Evolutionary conservation across 2,329 filamentous ascomycete genomes (phyloP).

Genomic region (Rhexocercosporidium sp.): DNA sequence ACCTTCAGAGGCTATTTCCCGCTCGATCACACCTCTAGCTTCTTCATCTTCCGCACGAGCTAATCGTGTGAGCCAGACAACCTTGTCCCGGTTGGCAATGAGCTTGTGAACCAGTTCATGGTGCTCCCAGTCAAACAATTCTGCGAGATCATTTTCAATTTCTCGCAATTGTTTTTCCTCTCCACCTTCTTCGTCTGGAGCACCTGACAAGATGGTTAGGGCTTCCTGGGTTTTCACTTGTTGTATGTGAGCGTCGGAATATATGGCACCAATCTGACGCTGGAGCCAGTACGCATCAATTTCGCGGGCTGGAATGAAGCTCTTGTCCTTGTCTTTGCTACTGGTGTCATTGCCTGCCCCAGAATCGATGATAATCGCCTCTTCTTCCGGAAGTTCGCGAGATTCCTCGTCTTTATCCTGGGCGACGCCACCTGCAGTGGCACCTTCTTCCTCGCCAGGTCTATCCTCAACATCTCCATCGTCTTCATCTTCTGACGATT

Average conservation of each 20-base stretch:
- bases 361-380: constrained; percentile 85
- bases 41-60: constrained; percentile 81
- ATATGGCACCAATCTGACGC: constrained; percentile 85
- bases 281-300: constrained; percentile 99
- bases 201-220: constrained; percentile 79
- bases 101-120: constrained; percentile 91
- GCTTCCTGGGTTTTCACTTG: constrained; percentile 90
- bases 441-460: constrained; percentile 55
- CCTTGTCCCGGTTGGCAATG: constrained; percentile 89
- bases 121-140: constrained; percentile 96
- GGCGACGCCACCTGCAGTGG: constrained; percentile 55
- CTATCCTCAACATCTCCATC: constrained; percentile 71
- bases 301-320: constrained; percentile 78
- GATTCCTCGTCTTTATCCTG: constrained; percentile 56
- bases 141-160: constrained; percentile 98
- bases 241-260: constrained; percentile 89
- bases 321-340: constrained; percentile 57
- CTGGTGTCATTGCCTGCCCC: constrained; percentile 55
- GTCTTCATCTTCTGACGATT: constrained; percentile 82
- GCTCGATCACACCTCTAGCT: constrained; percentile 77
- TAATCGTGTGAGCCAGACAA: constrained; percentile 93
- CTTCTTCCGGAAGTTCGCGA: constrained; percentile 60
- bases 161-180: constrained; percentile 87
- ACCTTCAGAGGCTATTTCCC: constrained; percentile 89
- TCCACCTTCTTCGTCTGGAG: constrained; percentile 74